phyloP scores from a whole-genome alignment of 2,329 filamentous ascomycete genomes.

The Neopestalotiopsis rosae region DNA sequence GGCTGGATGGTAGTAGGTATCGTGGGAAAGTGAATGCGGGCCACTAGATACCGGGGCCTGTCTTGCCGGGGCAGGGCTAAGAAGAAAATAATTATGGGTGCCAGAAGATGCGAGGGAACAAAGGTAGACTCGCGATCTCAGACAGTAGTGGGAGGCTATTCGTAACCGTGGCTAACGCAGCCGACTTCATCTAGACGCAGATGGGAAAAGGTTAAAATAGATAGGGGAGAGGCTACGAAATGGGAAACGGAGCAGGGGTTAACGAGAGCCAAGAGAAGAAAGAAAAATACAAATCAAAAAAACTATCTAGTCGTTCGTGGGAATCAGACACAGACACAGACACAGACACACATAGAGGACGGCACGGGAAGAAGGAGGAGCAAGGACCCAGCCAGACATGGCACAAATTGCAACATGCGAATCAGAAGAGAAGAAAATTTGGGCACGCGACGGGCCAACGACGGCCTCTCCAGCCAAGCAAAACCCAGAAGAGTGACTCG shows the following conservation, averaged over 20 bases:
- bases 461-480: background rate
- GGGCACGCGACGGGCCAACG: conserved; percentile 8
- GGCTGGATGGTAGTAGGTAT: background rate
- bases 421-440: background rate
- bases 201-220: conserved; percentile 9
- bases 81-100: background rate
- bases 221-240: background rate
- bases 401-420: background rate
- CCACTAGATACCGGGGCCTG: background rate
- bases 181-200: conserved; percentile 11
- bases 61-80: conserved; percentile 1
- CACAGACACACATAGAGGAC: background rate
- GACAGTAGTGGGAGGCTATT: conserved; percentile 6
- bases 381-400: background rate
- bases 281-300: background rate
- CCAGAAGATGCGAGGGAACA: background rate
- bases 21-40: conserved; percentile 1
- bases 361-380: background rate
- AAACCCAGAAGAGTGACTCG: background rate
- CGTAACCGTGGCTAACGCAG: conserved; percentile 5
- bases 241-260: background rate
- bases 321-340: background rate
- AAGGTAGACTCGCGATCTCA: conserved; percentile 5
- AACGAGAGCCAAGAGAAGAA: background rate
- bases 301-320: background rate